Evolutionary conservation across 2,329 filamentous ascomycete genomes (phyloP).

Genomic region (Diplocarpon rosae): DNA sequence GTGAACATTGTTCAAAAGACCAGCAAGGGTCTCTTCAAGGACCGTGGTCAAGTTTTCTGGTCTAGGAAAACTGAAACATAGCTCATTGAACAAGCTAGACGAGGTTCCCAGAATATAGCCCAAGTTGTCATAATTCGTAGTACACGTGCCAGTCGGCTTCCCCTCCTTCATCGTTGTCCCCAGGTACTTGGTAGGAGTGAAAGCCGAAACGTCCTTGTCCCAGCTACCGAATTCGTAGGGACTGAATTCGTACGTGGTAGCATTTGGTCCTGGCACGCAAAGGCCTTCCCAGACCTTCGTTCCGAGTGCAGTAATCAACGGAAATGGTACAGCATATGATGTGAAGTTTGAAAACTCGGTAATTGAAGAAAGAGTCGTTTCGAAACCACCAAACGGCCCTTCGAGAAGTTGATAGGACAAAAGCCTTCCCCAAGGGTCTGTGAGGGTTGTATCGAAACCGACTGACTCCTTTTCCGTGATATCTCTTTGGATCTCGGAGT

Average conservation of each 20-base stretch:
- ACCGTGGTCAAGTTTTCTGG: constrained; percentile 12
- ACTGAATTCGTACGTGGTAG: constrained; percentile 53
- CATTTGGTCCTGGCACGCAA: constrained; percentile 34
- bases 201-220: constrained; percentile 48
- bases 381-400: constrained; percentile 10
- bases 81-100: constrained; percentile 31
- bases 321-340: constrained; percentile 31
- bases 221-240: constrained; percentile 57
- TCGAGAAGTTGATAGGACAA: constrained; percentile 18
- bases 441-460: constrained; percentile 19
- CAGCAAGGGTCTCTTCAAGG: constrained; percentile 19
- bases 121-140: constrained; percentile 37
- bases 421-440: constrained; percentile 19
- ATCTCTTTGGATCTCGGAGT: constrained; percentile 12
- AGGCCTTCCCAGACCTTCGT: constrained; percentile 28
- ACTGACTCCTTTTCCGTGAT: constrained; percentile 24
- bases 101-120: constrained; percentile 37
- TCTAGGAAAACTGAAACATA: constrained; percentile 9
- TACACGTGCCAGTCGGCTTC: constrained; percentile 30
- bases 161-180: constrained; percentile 48
- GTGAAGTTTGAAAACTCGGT: constrained; percentile 31
- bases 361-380: constrained; percentile 19
- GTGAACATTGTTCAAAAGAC: constrained; percentile 25
- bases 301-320: constrained; percentile 34
- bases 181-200: constrained; percentile 47